Percentiles rank a stretch among this genome's conserved stretches.
Conservation (phyloP, 2,329 filamentous ascomycete genomes). For the Trichoderma gracile region DNA sequence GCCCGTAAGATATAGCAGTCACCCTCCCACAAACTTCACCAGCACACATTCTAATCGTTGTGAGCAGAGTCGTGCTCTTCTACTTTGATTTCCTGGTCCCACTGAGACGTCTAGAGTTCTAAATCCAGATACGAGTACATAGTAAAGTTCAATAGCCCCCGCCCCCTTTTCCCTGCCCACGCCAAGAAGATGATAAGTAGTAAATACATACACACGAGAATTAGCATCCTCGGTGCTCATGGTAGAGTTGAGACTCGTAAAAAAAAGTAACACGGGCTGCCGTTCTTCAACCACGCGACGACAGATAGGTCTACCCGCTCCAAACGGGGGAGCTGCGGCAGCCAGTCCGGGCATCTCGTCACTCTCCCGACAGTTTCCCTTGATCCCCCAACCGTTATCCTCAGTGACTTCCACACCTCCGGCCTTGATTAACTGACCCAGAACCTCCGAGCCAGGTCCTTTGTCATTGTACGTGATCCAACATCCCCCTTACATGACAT, state of each 20-base stretch:
- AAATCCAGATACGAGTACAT: slow-evolving; percentile 25
- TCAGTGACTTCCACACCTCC: neutral
- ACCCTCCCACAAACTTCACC: neutral
- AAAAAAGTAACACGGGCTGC: slow-evolving; percentile 11
- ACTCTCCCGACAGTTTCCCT: slow-evolving; percentile 22
- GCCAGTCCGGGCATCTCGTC: slow-evolving; percentile 22
- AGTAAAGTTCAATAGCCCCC: slow-evolving; percentile 12
- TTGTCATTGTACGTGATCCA: neutral
- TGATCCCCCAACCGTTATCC: neutral
- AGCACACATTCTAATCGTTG: neutral
- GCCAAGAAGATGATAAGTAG: slow-evolving; percentile 20
- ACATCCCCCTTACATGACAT: neutral
- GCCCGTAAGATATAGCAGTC: neutral
- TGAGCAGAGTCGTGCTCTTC: slow-evolving; percentile 1
- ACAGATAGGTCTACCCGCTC: neutral
- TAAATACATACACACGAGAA: slow-evolving; percentile 25
- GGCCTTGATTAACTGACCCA: neutral
- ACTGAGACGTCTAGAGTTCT: slow-evolving; percentile 24
- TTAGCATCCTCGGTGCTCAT: slow-evolving; percentile 12
- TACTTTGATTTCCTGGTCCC: slow-evolving; percentile 15
- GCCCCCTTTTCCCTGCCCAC: slow-evolving; percentile 11
- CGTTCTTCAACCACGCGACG: neutral
- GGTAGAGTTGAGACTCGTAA: slow-evolving; percentile 29
- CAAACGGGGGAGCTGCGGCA: neutral
- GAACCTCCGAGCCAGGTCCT: neutral